A percentile compares a stretch with the other conserved stretches of the same genome.
These are phyloP conservation scores for Castanopsis chinensis DNA, from an alignment of 306 rosid species.

Conservation along the genomic window DNA sequence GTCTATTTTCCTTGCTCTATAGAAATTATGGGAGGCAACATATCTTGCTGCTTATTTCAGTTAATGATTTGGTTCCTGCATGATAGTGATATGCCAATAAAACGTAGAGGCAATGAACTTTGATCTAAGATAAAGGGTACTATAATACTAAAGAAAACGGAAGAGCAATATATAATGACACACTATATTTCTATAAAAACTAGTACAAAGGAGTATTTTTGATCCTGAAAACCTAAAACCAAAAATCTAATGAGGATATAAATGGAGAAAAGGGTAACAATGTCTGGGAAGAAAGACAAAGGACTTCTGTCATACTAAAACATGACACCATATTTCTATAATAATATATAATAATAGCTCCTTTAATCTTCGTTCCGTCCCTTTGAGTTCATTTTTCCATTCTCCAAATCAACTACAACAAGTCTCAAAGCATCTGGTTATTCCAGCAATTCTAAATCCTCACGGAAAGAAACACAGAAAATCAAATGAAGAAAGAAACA, in stretches of 20 bases:
- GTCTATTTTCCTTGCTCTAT: no score
- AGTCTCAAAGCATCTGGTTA: background rate
- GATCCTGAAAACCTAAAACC: background rate
- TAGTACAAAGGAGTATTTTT: background rate
- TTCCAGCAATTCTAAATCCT: slow-evolving; percentile 3
- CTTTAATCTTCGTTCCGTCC: background rate
- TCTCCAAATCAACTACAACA: slow-evolving; percentile 1
- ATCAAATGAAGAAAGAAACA: background rate
- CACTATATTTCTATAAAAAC: background rate
- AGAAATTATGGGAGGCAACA: background rate
- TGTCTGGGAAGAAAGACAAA: background rate
- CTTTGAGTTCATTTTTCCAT: background rate
- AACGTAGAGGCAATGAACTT: background rate
- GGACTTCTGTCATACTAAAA: background rate
- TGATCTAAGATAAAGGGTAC: background rate
- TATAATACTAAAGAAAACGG: background rate
- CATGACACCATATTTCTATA: background rate
- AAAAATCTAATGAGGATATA: background rate
- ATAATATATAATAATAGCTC: background rate
- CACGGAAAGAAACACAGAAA: background rate
- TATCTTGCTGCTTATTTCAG: background rate
- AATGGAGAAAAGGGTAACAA: background rate
- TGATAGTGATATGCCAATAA: background rate
- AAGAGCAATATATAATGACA: background rate
- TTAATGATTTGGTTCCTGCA: background rate